Evolutionary conservation across 2,329 filamentous ascomycete species (phyloP).

Genomic region (Dryadomyces sulphureus): DNA sequence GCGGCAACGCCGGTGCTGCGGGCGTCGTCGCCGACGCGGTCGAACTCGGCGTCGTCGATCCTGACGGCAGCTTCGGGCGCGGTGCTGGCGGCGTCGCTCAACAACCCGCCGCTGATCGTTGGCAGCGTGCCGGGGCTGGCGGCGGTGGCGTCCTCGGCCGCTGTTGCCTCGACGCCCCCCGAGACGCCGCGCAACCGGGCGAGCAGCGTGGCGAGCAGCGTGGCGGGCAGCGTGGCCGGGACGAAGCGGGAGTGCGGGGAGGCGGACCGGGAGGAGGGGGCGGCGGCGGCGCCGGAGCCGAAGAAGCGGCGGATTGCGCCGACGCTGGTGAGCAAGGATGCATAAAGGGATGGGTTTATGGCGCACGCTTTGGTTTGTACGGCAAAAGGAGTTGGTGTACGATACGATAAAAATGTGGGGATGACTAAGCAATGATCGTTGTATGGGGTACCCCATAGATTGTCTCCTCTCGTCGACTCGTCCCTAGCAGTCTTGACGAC

Average conservation of each 20-base stretch:
- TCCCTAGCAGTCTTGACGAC: too few species aligned
- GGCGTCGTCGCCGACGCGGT: conserved; percentile 65
- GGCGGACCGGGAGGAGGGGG: conserved; percentile 33
- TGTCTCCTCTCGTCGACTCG: too few species aligned
- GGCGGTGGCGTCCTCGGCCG: conserved; percentile 27
- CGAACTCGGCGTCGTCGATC: conserved; percentile 74
- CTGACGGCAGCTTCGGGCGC: conserved; percentile 45
- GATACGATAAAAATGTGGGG: neutral
- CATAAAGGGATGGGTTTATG: neutral
- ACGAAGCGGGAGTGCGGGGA: conserved; percentile 39
- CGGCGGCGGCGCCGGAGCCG: conserved; percentile 19
- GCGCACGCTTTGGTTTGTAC: too few species aligned
- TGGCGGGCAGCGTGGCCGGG: conserved; percentile 27
- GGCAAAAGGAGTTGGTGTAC: neutral
- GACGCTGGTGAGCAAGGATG: conserved; percentile 32
- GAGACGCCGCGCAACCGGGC: conserved; percentile 62
- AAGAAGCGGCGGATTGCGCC: conserved; percentile 61
- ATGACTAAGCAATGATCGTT: too few species aligned
- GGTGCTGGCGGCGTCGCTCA: conserved; percentile 35
- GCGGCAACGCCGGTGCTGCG: conserved; percentile 24
- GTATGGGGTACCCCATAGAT: too few species aligned
- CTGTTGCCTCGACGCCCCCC: conserved; percentile 50
- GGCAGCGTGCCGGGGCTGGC: conserved; percentile 65
- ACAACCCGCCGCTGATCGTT: conserved; percentile 65
- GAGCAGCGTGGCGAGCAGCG: conserved; percentile 30